Evolutionary conservation across 2,329 filamentous ascomycete genomes (phyloP).

Genomic region (Penicillium digitatum): DNA sequence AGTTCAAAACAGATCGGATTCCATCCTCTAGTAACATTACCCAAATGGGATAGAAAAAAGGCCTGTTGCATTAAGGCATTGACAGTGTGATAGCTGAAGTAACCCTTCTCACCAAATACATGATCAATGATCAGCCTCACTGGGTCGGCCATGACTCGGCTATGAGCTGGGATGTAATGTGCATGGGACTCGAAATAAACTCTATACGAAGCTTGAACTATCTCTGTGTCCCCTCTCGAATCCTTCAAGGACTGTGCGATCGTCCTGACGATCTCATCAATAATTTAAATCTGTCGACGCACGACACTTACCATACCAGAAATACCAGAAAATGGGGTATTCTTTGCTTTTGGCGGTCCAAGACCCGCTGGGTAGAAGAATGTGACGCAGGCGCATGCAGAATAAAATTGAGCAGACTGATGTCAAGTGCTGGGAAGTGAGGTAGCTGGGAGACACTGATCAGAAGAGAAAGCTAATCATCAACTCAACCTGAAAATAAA

Average conservation of each 20-base stretch:
- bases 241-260: constrained; percentile 10
- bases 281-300: constrained; percentile 9
- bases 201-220: constrained; percentile 16
- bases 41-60: background rate
- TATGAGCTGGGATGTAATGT: constrained; percentile 6
- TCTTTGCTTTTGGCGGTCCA: background rate
- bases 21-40: background rate
- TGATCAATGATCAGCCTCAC: constrained; percentile 18
- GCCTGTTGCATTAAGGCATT: background rate
- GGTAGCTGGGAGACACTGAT: background rate
- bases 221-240: constrained; percentile 1
- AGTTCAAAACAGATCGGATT: background rate
- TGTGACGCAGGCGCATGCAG: background rate
- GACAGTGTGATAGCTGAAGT: background rate
- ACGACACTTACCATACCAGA: too few relatives aligned
- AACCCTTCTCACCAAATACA: background rate
- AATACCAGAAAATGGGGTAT: background rate
- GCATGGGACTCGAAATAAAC: constrained; percentile 2
- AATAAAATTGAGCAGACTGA: background rate
- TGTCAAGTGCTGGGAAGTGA: background rate
- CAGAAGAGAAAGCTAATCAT: background rate
- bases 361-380: background rate
- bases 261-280: constrained; percentile 17
- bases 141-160: background rate
- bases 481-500: background rate